Base-by-base conservation (phyloP, 1,139 yeast genomes). In the Saccharomyces hybrid region DNA sequence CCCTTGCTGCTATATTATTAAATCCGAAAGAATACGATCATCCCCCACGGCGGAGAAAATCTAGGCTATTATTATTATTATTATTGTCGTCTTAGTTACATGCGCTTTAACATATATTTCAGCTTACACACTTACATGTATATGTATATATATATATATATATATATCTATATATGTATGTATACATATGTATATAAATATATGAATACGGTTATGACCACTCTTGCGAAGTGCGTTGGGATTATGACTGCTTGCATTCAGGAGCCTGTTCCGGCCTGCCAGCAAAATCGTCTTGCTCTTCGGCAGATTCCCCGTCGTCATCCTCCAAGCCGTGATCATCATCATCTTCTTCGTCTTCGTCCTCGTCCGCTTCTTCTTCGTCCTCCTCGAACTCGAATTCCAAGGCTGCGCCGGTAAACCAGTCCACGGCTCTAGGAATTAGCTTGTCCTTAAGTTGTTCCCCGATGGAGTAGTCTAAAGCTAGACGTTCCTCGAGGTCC, bases 401-500 rank as follows among this genome's bases (percentile, higher is more conserved):
- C 56, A 91, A 81, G n/a, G 99, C 99, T 62, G 87, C 90, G 52
- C 99, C 98, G 16, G 98, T 91, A 71, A 89, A 93, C 98, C 98
- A 93, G 72, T 91, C 97, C 65, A 93, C 82, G 54, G 98, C 98
- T 67, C 96, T 83, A 60, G 98, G 97, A 62, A 93, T 86, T 70
- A 93, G 81, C 72, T 95, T 85, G 71, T 95, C 98, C 76, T 95
- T 93, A 71, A 93, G 84, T 68, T 90, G 95, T 74, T 93, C 99
- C 58, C 99, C 99, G 61, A 91, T 78, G 69, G 91, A 95, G 75
- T 93, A 95, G 74, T 93, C 99, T 66, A 88, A 77, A 65, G 91
- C 97, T 65, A 93, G 80, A 69, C 89, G 82, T 55, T 83, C 86
- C 70, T 91, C 97, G 64, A 89, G 76, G 58, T 85, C 93, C 52